A percentile compares a stretch with the other conserved stretches of the same genome.
Conservation (phyloP, 2,329 filamentous ascomycete genomes). For the Neopestalotiopsis sp. region DNA sequence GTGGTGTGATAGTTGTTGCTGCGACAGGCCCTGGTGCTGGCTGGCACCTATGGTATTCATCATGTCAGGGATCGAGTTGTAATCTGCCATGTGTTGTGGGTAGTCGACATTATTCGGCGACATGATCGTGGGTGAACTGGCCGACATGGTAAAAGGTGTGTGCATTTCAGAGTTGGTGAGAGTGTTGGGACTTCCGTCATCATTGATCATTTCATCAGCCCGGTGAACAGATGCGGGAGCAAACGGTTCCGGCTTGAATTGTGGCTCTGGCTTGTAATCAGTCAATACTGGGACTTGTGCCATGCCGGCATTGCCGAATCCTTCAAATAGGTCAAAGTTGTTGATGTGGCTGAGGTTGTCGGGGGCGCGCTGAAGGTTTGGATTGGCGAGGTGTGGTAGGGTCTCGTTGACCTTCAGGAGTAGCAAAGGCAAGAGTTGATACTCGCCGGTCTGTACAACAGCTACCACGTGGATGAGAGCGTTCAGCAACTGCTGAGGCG, state of each 20-base stretch:
- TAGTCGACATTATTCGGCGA: constrained; percentile 56
- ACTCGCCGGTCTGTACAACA: constrained; percentile 74
- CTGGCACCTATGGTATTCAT: constrained; percentile 53
- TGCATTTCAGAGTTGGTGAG: constrained; percentile 47
- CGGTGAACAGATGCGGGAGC: constrained; percentile 41
- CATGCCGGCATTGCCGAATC: constrained; percentile 68
- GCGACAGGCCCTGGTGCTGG: constrained; percentile 19
- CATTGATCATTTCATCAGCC: constrained; percentile 44
- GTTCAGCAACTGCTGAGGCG: constrained; percentile 72
- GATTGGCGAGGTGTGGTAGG: constrained; percentile 65
- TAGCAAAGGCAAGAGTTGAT: constrained; percentile 78
- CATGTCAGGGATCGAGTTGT: constrained; percentile 55
- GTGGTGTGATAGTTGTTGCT: constrained; percentile 26
- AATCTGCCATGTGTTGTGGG: constrained; percentile 49
- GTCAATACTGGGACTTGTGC: constrained; percentile 55
- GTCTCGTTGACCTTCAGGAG: constrained; percentile 77
- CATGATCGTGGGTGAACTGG: constrained; percentile 58
- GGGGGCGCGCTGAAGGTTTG: constrained; percentile 63
- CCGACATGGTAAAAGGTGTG: constrained; percentile 48
- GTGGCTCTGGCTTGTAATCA: constrained; percentile 49
- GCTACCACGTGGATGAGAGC: constrained; percentile 72
- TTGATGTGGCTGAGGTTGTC: constrained; percentile 46
- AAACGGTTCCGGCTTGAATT: constrained; percentile 37
- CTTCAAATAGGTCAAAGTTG: constrained; percentile 68
- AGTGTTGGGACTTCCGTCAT: constrained; percentile 41